phyloP scores from a whole-genome alignment of 2,329 filamentous ascomycete genomes.

The Botrytis elliptica region DNA sequence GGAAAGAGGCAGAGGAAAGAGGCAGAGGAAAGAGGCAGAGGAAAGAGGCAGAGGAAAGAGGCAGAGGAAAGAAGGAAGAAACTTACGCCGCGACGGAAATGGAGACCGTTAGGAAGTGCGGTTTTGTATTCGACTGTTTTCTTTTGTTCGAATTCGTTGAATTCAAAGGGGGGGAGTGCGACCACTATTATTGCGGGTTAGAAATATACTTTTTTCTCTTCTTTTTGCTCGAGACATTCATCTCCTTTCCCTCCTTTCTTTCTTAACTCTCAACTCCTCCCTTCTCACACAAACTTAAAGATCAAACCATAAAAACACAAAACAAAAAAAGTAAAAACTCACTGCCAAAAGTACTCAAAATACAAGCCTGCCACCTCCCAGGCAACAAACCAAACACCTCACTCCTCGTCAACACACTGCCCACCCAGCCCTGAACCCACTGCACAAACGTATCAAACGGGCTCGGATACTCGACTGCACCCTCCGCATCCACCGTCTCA shows the following conservation, averaged over 20 bases:
- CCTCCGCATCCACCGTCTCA: slow-evolving; percentile 37
- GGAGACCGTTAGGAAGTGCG: slow-evolving; percentile 46
- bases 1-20: too few species aligned
- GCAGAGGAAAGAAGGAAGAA: too few species aligned
- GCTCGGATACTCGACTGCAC: slow-evolving; percentile 42
- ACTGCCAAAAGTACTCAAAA: slow-evolving; percentile 40
- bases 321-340: slow-evolving; percentile 27
- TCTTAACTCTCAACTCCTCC: too few species aligned
- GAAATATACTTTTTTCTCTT: background rate
- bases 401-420: slow-evolving; percentile 40
- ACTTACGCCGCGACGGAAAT: slow-evolving; percentile 46
- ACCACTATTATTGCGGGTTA: slow-evolving; percentile 7
- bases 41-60: too few species aligned
- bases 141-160: slow-evolving; percentile 26
- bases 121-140: slow-evolving; percentile 42
- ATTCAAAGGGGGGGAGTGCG: slow-evolving; percentile 23
- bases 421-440: slow-evolving; percentile 43
- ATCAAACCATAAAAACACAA: too few species aligned
- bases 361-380: slow-evolving; percentile 41
- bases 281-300: background rate
- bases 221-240: background rate
- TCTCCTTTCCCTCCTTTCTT: too few species aligned
- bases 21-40: too few species aligned
- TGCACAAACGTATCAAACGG: slow-evolving; percentile 30
- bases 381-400: slow-evolving; percentile 41